Evolutionary conservation across 2,329 filamentous ascomycete genomes (phyloP).

Genomic region (Tolypocladium sp.): DNA sequence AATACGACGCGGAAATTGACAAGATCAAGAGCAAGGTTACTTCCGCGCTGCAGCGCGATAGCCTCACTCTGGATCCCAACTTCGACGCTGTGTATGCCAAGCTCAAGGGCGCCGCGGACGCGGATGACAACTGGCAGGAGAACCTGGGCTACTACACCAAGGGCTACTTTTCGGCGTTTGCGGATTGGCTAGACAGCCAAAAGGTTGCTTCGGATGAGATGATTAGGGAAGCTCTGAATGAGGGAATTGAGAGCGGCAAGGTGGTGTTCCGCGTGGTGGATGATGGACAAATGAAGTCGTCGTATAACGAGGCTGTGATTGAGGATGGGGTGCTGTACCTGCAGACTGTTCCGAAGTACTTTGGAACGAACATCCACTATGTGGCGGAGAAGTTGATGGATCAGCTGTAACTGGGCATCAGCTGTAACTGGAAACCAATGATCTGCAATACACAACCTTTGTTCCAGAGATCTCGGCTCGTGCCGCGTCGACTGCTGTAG

Average conservation of each 20-base stretch:
- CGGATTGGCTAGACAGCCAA: slow-evolving; percentile 27
- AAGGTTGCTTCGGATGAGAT: slow-evolving; percentile 40
- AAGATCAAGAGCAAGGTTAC: slow-evolving; percentile 27
- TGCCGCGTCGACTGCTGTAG: neutral
- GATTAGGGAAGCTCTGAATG: slow-evolving; percentile 37
- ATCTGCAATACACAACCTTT: no score
- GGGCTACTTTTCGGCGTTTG: slow-evolving; percentile 36
- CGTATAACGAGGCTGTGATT: slow-evolving; percentile 36
- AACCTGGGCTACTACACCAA: slow-evolving; percentile 29
- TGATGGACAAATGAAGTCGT: slow-evolving; percentile 24
- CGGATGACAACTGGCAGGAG: slow-evolving; percentile 27
- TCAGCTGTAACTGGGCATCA: slow-evolving; percentile 9
- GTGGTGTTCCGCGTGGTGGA: slow-evolving; percentile 39
- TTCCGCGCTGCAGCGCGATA: slow-evolving; percentile 27
- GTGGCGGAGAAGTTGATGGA: slow-evolving; percentile 19
- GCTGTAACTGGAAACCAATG: neutral
- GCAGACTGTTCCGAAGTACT: slow-evolving; percentile 24
- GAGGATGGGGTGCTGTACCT: slow-evolving; percentile 41
- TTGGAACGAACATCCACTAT: slow-evolving; percentile 21
- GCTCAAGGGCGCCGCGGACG: slow-evolving; percentile 22
- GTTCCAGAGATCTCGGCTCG: neutral
- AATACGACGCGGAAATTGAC: slow-evolving; percentile 34
- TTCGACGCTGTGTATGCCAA: slow-evolving; percentile 34
- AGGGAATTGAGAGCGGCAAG: slow-evolving; percentile 31
- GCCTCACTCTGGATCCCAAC: slow-evolving; percentile 34